phyloP scores from a whole-genome alignment of 139 green algal species.

The Tetradesmus lagerheimii region DNA sequence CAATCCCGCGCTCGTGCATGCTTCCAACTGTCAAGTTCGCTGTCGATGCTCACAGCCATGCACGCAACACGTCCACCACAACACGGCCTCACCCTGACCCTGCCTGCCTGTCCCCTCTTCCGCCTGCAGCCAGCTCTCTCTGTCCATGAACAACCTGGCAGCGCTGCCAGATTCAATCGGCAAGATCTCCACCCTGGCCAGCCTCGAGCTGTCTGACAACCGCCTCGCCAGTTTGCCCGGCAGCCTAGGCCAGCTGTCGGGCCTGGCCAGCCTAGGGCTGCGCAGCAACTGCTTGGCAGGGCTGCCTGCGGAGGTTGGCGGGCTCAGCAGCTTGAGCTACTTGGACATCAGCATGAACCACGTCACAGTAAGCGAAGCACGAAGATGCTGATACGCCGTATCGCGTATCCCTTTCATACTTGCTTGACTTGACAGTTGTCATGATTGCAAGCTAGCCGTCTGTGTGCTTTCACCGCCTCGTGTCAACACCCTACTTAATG shows the following conservation, averaged over 20 bases:
- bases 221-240: constrained; percentile 18
- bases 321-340: constrained; percentile 7
- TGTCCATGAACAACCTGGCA: constrained; percentile 50
- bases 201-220: constrained; percentile 49
- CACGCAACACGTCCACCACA: too few species aligned
- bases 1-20: too few species aligned
- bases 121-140: constrained; percentile 5
- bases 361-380: neutral
- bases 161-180: constrained; percentile 3
- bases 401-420: too few species aligned
- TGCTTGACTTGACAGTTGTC: too few species aligned
- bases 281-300: constrained; percentile 35
- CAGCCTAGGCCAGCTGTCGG: neutral
- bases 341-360: constrained; percentile 52
- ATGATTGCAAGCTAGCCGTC: too few species aligned
- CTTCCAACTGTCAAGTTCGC: too few species aligned
- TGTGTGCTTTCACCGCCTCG: too few species aligned
- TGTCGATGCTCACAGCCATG: too few species aligned
- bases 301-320: constrained; percentile 19
- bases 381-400: too few species aligned
- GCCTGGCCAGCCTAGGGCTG: constrained; percentile 30
- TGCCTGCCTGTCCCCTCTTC: neutral
- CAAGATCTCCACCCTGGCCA: neutral
- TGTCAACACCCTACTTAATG: too few species aligned
- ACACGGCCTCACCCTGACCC: too few species aligned